These are phyloP conservation scores for Flaveria ramosissima DNA, from an alignment of 129 eudicot genomes.

Conservation along the genomic window DNA sequence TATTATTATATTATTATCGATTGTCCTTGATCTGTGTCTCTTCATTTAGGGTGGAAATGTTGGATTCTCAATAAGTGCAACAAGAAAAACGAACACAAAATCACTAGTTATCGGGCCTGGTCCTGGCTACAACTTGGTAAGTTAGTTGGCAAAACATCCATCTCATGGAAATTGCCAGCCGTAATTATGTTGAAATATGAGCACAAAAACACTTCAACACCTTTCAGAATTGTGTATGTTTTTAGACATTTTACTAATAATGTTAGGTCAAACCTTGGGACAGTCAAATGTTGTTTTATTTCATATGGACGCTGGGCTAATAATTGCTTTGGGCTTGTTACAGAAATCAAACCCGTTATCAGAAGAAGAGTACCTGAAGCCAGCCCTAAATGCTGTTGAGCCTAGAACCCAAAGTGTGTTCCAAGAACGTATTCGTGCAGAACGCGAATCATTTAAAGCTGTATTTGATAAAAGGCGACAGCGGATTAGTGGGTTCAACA, in stretches of 20 bases:
- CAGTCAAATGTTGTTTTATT: neutral
- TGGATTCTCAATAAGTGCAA: conserved; percentile 83
- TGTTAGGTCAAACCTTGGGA: neutral
- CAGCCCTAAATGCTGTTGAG: conserved; percentile 38
- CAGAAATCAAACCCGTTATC: conserved; percentile 92
- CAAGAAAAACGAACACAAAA: conserved; percentile 45
- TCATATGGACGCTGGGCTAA: neutral
- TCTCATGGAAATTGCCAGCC: neutral
- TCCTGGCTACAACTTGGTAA: conserved; percentile 89
- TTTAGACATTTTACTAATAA: neutral
- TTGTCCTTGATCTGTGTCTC: conserved; percentile 7
- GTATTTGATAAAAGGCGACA: conserved; percentile 85
- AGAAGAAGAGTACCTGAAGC: conserved; percentile 48
- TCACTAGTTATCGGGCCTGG: conserved; percentile 94
- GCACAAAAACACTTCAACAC: neutral
- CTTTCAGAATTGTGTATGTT: neutral
- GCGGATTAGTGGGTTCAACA: conserved; percentile 58
- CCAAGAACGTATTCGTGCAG: conserved; percentile 83
- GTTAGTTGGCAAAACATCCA: conserved; percentile 1
- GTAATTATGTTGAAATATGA: neutral
- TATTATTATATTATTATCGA: neutral
- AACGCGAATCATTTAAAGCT: conserved; percentile 79
- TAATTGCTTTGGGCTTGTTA: conserved; percentile 6
- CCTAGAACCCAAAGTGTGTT: conserved; percentile 55
- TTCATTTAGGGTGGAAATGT: conserved; percentile 56